phyloP scores from a whole-genome alignment of 495 filamentous ascomycete genomes.

The Aspergillus funiculosus region DNA sequence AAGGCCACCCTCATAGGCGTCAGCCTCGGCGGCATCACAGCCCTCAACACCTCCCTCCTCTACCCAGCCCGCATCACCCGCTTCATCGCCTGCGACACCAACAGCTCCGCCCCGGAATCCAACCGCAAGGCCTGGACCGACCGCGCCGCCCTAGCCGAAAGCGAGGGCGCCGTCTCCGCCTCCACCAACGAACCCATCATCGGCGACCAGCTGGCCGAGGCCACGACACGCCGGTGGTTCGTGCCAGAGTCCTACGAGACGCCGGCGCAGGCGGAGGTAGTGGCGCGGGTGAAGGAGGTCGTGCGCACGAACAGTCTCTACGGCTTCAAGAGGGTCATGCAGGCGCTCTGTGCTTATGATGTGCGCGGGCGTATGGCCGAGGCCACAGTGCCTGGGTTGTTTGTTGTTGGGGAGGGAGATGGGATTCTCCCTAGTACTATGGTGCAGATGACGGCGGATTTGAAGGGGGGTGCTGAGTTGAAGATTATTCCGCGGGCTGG shows the following conservation, averaged over 20 bases:
- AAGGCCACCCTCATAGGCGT: conserved; percentile 66
- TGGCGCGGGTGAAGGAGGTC: conserved; percentile 51
- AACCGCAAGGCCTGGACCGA: conserved; percentile 74
- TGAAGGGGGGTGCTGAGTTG: conserved; percentile 52
- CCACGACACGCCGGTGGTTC: conserved; percentile 72
- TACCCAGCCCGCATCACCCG: conserved; percentile 52
- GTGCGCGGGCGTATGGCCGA: conserved; percentile 56
- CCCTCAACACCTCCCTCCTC: conserved; percentile 61
- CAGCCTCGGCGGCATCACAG: conserved; percentile 69
- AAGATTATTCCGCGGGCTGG: conserved; percentile 60
- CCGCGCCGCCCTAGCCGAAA: conserved; percentile 62
- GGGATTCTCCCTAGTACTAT: conserved; percentile 71
- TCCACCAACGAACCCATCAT: conserved; percentile 49
- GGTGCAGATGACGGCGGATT: conserved; percentile 58
- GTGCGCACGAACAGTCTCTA: conserved; percentile 58
- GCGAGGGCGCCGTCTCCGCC: conserved; percentile 40
- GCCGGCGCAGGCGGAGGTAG: conserved; percentile 44
- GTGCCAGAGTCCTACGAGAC: conserved; percentile 54
- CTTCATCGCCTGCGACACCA: conserved; percentile 76
- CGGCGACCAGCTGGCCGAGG: conserved; percentile 53
- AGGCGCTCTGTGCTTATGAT: conserved; percentile 73
- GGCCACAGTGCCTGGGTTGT: conserved; percentile 54
- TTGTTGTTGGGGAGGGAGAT: conserved; percentile 66
- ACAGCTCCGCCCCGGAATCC: conserved; percentile 56
- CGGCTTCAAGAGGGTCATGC: conserved; percentile 63